Conservation (phyloP, 225 moss, liverwort and hornwort genomes). For the Anthoceros angustus region DNA sequence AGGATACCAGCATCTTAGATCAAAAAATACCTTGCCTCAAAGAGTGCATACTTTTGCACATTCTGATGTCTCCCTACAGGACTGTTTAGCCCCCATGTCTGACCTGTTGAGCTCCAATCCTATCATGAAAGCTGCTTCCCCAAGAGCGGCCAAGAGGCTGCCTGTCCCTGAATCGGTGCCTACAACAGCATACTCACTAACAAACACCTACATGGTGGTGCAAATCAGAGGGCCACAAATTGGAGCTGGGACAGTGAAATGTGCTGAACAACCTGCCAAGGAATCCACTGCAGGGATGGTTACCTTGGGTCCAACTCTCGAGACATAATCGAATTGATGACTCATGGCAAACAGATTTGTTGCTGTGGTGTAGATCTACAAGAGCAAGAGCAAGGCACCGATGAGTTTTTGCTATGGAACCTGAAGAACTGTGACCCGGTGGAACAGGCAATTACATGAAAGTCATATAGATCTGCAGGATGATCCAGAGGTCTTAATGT, state of each 20-base stretch:
- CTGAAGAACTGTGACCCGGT: background rate
- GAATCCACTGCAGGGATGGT: background rate
- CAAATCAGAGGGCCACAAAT: too few relatives aligned
- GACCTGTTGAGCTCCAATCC: constrained; percentile 85
- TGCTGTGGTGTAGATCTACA: constrained; percentile 37
- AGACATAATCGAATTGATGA: constrained; percentile 32
- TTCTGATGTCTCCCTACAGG: background rate
- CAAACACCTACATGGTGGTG: constrained; percentile 44
- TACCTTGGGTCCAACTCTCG: constrained; percentile 34
- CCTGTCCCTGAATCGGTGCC: constrained; percentile 58
- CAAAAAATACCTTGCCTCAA: background rate
- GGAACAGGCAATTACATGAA: constrained; percentile 17
- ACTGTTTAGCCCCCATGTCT: too few relatives aligned
- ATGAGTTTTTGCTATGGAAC: background rate
- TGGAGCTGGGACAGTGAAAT: too few relatives aligned
- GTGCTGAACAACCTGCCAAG: too few relatives aligned
- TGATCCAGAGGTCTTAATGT: constrained; percentile 44
- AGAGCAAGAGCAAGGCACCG: background rate
- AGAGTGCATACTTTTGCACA: too few relatives aligned
- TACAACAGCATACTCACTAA: constrained; percentile 86
- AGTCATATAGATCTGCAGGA: constrained; percentile 88
- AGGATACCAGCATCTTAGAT: background rate
- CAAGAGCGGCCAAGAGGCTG: constrained; percentile 57
- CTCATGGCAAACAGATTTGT: constrained; percentile 32
- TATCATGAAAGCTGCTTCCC: constrained; percentile 84